phyloP scores from a whole-genome alignment of 2,329 filamentous ascomycete genomes.

The Dactylellina haptotyla region DNA sequence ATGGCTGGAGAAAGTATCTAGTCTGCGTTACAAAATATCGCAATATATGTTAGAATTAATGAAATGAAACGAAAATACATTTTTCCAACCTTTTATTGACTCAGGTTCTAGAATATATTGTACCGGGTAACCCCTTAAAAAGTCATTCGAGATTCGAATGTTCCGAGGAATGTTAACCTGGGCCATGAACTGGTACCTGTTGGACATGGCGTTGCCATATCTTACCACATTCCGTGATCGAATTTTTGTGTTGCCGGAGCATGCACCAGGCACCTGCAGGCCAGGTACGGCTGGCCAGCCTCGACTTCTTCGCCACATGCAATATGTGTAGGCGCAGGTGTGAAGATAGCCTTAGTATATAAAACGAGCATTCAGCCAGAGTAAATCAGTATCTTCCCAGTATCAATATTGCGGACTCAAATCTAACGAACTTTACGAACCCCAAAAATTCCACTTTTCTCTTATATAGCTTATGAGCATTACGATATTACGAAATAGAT shows the following conservation, averaged over 20 bases:
- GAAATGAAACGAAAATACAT: not conserved
- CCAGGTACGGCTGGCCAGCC: conserved; percentile 13
- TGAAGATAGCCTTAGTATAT: not conserved
- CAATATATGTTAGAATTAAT: not conserved
- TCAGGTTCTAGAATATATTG: not conserved
- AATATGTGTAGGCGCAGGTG: not conserved
- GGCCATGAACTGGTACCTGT: not conserved
- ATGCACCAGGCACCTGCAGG: not conserved
- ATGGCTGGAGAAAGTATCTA: not conserved
- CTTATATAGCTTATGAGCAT: too few species aligned
- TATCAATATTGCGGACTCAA: too few species aligned
- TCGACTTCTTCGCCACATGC: not conserved
- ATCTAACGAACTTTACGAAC: not conserved
- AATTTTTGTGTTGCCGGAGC: conserved; percentile 24
- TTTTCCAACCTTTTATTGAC: not conserved
- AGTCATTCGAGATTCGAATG: not conserved
- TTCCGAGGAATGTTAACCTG: conserved; percentile 34
- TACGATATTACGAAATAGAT: not conserved
- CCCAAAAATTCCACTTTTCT: not conserved
- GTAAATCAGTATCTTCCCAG: too few species aligned
- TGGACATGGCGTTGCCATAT: conserved; percentile 1
- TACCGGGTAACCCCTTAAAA: not conserved
- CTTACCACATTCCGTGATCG: conserved; percentile 35
- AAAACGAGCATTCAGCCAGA: not conserved
- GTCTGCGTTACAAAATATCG: not conserved